phyloP scores from a whole-genome alignment of 805 yeast genomes.

The Kluyveromyces lactis region DNA sequence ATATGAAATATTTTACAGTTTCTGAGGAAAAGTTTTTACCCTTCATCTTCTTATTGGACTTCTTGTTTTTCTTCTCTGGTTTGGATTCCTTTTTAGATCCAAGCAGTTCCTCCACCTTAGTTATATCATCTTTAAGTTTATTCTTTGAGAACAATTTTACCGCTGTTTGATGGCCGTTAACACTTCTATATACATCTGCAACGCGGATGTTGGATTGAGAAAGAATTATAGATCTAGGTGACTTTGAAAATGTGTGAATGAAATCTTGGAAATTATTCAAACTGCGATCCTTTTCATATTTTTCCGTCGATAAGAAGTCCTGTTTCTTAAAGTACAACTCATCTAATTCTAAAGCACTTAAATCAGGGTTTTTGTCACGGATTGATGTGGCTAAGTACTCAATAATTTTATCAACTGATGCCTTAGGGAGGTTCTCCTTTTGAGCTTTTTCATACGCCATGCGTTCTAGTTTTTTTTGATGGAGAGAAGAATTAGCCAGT shows the following conservation, averaged over 20 bases:
- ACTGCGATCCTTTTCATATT: conserved; percentile 41
- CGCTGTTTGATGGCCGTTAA: conserved; percentile 45
- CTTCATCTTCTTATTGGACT: conserved; percentile 11
- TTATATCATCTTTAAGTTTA: conserved; percentile 54
- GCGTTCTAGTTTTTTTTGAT: conserved; percentile 56
- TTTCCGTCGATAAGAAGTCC: conserved; percentile 55
- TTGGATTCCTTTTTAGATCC: conserved; percentile 2
- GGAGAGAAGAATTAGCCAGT: conserved; percentile 34
- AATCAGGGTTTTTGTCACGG: conserved; percentile 51
- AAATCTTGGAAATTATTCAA: conserved; percentile 50
- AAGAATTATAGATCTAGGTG: conserved; percentile 37
- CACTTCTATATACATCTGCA: conserved; percentile 71
- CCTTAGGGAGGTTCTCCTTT: conserved; percentile 47
- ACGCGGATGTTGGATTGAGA: conserved; percentile 81
- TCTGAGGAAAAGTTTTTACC: background rate
- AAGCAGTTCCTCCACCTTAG: conserved; percentile 17
- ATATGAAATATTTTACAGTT: conserved; percentile 19
- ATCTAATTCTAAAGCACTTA: conserved; percentile 67
- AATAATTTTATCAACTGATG: conserved; percentile 51
- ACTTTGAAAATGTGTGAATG: conserved; percentile 41
- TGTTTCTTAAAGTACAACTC: conserved; percentile 52
- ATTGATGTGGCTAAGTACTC: conserved; percentile 59
- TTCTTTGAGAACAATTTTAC: conserved; percentile 71
- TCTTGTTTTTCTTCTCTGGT: background rate
- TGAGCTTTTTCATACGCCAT: conserved; percentile 55